Percentiles rank a stretch among this genome's conserved stretches.
These are phyloP conservation scores for Tripidium arundinaceum DNA, from an alignment of 202 grass and related monocot species.

Conservation along the genomic window DNA sequence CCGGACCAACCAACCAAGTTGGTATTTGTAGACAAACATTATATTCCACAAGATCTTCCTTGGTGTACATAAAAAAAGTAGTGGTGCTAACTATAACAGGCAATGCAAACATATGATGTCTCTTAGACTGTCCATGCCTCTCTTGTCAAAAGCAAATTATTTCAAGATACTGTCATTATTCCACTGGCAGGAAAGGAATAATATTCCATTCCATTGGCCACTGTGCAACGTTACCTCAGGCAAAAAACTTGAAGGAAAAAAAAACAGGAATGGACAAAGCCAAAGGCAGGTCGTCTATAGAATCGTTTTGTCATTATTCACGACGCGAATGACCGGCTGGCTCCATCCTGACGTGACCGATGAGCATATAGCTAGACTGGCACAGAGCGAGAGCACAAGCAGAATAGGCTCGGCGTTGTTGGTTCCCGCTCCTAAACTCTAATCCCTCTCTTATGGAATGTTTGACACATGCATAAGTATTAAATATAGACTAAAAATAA, in stretches of 20 bases:
- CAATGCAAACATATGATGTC: conserved; percentile 16
- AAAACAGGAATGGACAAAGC: background rate
- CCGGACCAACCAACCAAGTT: background rate
- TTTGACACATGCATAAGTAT: no score
- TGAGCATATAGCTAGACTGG: no score
- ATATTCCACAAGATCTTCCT: background rate
- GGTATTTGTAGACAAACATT: conserved; percentile 4
- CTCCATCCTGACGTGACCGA: conserved; percentile 13
- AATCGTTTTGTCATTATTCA: conserved; percentile 18
- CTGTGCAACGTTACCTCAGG: background rate
- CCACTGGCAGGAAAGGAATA: background rate
- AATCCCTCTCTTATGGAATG: no score
- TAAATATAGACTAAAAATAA: no score
- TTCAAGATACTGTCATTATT: no score
- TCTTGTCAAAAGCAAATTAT: background rate
- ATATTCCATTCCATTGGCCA: conserved; percentile 26
- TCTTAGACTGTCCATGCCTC: background rate
- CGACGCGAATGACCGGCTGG: background rate
- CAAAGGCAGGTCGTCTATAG: background rate
- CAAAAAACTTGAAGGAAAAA: background rate
- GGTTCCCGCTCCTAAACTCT: no score
- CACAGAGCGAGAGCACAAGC: no score
- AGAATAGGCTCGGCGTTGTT: no score
- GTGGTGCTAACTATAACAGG: no score
- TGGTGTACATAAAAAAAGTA: background rate